Base-by-base conservation (phyloP, 1,284 basidiomycete species). In the Moesziomyces sp. region DNA sequence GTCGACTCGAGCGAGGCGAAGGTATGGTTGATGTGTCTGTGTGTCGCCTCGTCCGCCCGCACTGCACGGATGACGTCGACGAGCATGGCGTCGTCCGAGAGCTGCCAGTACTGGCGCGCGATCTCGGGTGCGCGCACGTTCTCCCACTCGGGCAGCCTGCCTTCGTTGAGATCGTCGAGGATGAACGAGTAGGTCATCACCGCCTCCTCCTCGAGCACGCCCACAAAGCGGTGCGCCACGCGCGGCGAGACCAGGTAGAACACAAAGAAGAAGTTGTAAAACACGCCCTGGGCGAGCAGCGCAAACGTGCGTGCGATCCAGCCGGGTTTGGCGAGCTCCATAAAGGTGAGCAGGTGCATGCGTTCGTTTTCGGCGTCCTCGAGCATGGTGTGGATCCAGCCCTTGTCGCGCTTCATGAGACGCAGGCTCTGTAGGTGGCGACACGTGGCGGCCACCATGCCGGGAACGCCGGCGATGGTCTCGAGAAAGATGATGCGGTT, bases 201-300 rank as follows among this genome's bases (percentile, higher is more conserved):
- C 5, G 95, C 95, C 85, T 98, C 94, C 86, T 98, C 95, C 82
- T 98, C 96, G 10, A 99, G 87, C 80, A 93, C 87, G n/a, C 89
- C 96, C 47, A 98, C 95, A 83, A 98, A 98, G 33, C 96, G 92
- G 85, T 98, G 96, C 70, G 92, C 93, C 1, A 89, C 88, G 58
- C 87, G 87, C 0, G 96, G 96, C 0, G 92, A 91, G 50, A 95
- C 74, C 58, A 95, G 84, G 84, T 96, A 97, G 56, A 71, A 75
- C 24, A 90, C 88, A 33, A 94, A 83, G 88, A 78, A 67, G 65
- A 74, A 64, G 60, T 63, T 76, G 58, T 59, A 74, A n/a, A 80
- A 78, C 24, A 80, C 64, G n/a, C 72, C 77, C 79, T 99, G 96
- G 3, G 93, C 93, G 35, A 89, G 51, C 33, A 59, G 52, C 13